Evolutionary conservation across 345 rosid species (phyloP), one percentile per base, ranked within the genome.

Genomic region (Salix brachista): DNA sequence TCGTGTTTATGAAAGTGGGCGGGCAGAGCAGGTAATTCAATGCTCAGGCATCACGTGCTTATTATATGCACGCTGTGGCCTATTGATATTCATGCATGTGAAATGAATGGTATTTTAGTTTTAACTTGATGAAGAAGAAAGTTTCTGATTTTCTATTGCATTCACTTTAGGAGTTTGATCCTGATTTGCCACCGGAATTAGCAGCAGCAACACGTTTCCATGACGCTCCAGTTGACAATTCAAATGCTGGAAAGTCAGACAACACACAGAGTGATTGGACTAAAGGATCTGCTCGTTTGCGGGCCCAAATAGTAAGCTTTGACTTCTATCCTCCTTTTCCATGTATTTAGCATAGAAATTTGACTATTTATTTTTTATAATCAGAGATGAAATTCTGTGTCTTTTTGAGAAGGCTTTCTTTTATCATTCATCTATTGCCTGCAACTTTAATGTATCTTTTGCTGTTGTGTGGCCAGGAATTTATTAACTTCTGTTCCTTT

Each of bases 131-230:
- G 21, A 67, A 9, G 44, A 21, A 52, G 65, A 78, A 69, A 70
- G 32, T 58, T 58, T 75, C 34, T 70, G 77, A 70, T 76, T 48
- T 75, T 11, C 52, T 60, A 36, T 74, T 80, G 67, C 44, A 71
- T 80, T 71, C 70, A 69, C 81, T 74, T 72, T 79, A 96, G 99
- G 95, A 90, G 65, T 96, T 85, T 70, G 99, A 96, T 89, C 99
- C 98, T 56, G 98, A 96, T 83, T 81, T 96, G 75, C 99, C 99
- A 50, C 98, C 98, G 56, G 99, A 96, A 86, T 88, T 96, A 80
- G 99, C 94, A 74, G 99, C 97, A 77, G 99, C 98, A 39, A 80
- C 97, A 48, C 97, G 97, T 16, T 79, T 83, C 26, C 95, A 86
- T 83, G 98, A 88, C 81, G 80, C 74, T 83, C 75, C 88, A 73